These are phyloP conservation scores for Skeletonema menzelii DNA, from an alignment of 108 stramenopile genomes.

Conservation along the genomic window DNA sequence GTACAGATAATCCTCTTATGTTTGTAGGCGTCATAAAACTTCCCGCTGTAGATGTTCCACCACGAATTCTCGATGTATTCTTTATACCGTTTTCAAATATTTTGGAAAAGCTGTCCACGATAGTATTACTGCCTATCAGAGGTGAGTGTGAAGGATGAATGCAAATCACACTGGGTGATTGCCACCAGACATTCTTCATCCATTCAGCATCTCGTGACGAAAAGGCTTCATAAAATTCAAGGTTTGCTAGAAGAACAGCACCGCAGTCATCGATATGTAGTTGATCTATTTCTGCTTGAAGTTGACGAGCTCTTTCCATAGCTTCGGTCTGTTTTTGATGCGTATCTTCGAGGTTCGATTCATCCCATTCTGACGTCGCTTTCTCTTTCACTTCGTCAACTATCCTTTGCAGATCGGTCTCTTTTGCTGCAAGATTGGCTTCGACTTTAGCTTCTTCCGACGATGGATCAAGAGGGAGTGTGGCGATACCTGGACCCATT, in stretches of 20 bases:
- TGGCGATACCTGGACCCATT: conserved; percentile 41
- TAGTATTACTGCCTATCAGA: conserved; percentile 61
- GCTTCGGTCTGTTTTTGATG: conserved; percentile 23
- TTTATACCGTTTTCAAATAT: conserved; percentile 66
- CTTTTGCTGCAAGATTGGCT: conserved; percentile 24
- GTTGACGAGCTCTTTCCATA: conserved; percentile 48
- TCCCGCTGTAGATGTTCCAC: conserved; percentile 13
- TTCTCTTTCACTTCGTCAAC: conserved; percentile 12
- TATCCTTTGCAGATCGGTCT: conserved; percentile 31
- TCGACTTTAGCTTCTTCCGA: conserved; percentile 35
- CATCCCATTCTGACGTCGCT: conserved; percentile 20
- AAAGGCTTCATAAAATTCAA: conserved; percentile 80
- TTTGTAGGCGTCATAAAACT: conserved; percentile 72
- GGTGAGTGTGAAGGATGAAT: conserved; percentile 79
- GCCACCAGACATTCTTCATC: conserved; percentile 79
- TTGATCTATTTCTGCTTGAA: conserved; percentile 60
- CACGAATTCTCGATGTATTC: conserved; percentile 12
- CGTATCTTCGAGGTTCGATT: conserved; percentile 24
- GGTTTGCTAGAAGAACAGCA: conserved; percentile 73
- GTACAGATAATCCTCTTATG: conserved; percentile 65
- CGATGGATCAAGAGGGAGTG: conserved; percentile 31
- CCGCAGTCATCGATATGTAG: conserved; percentile 84
- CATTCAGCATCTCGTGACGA: conserved; percentile 57
- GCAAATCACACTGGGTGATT: conserved; percentile 66
- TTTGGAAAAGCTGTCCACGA: conserved; percentile 65